Conservation (phyloP, 1,284 basidiomycete genomes). For the Puccinia triticina region DNA sequence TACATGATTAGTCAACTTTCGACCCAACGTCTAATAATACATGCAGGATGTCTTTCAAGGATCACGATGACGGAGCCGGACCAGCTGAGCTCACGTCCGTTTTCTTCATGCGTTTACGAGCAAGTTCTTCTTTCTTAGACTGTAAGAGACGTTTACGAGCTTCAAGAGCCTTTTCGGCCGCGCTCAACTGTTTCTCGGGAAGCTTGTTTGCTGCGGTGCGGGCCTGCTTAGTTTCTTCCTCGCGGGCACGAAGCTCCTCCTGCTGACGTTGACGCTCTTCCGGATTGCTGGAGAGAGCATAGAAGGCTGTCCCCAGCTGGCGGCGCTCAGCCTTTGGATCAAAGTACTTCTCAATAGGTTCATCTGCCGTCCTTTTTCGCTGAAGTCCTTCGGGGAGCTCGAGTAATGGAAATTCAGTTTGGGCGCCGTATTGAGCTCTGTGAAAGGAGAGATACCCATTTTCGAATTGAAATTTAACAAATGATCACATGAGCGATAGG, state of each 20-base stretch:
- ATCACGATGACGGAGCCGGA: not conserved
- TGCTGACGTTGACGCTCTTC: constrained; percentile 21
- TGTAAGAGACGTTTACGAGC: constrained; percentile 20
- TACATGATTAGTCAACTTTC: no score
- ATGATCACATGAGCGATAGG: not conserved
- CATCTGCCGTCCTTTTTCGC: not conserved
- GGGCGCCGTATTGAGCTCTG: constrained; percentile 41
- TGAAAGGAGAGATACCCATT: not conserved
- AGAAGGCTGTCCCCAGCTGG: constrained; percentile 30
- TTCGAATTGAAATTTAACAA: not conserved
- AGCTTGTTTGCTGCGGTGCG: not conserved
- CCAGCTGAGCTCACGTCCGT: not conserved
- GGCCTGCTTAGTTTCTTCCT: constrained; percentile 8
- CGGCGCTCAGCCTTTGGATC: constrained; percentile 35
- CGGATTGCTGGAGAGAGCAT: constrained; percentile 26
- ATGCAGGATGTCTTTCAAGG: no score
- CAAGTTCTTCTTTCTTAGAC: constrained; percentile 22
- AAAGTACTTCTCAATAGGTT: constrained; percentile 42
- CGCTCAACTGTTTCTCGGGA: not conserved
- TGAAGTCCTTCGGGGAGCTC: not conserved
- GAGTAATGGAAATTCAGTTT: constrained; percentile 29
- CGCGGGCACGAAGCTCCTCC: constrained; percentile 32
- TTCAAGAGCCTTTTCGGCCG: not conserved
- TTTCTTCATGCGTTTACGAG: constrained; percentile 35
- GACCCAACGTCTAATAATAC: no score